Evolutionary conservation across 805 yeast species (phyloP).

Genomic region (Maudiozyma barnettii): DNA sequence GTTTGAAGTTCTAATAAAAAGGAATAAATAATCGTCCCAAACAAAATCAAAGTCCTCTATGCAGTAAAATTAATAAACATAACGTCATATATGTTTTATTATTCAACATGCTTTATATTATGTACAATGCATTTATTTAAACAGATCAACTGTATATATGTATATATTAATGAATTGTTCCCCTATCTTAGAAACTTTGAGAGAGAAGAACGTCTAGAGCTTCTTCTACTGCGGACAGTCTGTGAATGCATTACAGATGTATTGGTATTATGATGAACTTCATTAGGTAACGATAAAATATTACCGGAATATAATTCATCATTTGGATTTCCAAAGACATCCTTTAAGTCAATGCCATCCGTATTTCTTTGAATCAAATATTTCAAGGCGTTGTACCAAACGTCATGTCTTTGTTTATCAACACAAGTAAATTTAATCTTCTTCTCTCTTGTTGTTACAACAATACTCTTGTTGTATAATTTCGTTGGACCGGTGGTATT

Average conservation of each 20-base stretch:
- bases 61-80: no score
- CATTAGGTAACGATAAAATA: conserved; percentile 20
- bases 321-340: conserved; percentile 31
- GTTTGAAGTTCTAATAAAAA: no score
- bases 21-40: no score
- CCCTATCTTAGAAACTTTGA: not conserved
- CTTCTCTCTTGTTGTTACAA: conserved; percentile 60
- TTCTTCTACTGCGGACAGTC: conserved; percentile 5
- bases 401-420: conserved; percentile 76
- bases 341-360: conserved; percentile 46
- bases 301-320: conserved; percentile 30
- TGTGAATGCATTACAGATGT: conserved; percentile 12
- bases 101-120: no score
- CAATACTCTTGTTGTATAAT: conserved; percentile 70
- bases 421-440: conserved; percentile 77
- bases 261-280: conserved; percentile 10
- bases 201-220: conserved; percentile 7
- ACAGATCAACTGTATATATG: no score
- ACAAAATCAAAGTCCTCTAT: no score
- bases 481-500: conserved; percentile 86
- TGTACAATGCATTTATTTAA: no score
- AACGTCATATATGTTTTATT: no score
- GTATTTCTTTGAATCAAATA: conserved; percentile 60
- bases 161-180: not conserved
- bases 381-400: conserved; percentile 80